A percentile compares a stretch with the other conserved stretches of the same genome.
phyloP scores from a whole-genome alignment of 495 filamentous ascomycete species.

The Penicillium tannophilum region DNA sequence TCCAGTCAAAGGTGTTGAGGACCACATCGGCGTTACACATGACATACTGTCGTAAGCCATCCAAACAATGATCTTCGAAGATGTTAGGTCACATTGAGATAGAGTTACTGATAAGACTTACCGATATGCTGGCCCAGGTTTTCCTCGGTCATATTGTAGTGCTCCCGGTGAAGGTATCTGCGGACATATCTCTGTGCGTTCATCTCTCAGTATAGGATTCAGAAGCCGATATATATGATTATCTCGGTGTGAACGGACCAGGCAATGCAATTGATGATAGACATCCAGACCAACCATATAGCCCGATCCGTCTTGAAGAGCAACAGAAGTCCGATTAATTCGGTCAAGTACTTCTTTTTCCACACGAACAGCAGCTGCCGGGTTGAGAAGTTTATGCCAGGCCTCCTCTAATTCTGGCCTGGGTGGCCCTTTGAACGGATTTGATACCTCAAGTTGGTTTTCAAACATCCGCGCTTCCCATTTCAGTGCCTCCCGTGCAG shows the following conservation, averaged over 20 bases:
- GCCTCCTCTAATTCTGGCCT: no score
- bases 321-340: not conserved
- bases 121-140: no score
- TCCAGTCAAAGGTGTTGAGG: not conserved
- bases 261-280: not conserved
- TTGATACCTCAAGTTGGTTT: no score
- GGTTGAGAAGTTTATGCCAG: no score
- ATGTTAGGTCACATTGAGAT: no score
- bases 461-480: no score
- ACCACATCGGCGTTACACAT: not conserved
- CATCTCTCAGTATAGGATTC: not conserved
- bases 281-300: not conserved
- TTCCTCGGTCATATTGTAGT: no score
- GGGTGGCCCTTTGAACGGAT: no score
- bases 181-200: not conserved
- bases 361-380: no score
- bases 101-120: not conserved
- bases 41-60: not conserved
- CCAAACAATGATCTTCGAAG: no score
- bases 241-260: not conserved
- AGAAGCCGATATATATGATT: not conserved
- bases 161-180: no score
- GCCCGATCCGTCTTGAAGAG: not conserved
- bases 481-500: no score
- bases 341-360: not conserved